Evolutionary conservation across 1,284 basidiomycete species (phyloP).

Genomic region (Papiliotrema terrestris): DNA sequence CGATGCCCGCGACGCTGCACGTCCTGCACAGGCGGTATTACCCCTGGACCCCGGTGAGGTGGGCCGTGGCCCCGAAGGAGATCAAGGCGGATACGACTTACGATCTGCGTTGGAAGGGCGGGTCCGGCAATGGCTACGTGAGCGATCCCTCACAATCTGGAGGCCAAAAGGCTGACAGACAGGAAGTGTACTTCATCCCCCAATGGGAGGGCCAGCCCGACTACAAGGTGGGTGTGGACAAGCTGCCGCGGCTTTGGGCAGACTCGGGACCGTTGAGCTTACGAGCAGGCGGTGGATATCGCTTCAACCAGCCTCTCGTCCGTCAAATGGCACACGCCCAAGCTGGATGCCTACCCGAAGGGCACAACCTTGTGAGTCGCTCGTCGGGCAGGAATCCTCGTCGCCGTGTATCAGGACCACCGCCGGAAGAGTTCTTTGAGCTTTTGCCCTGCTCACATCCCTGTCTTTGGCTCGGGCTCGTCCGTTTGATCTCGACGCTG

Average conservation of each 20-base stretch:
- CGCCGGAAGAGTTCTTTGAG: too few species aligned
- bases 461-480: too few species aligned
- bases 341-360: slow-evolving; percentile 14
- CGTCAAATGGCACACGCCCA: slow-evolving; percentile 24
- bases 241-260: too few species aligned
- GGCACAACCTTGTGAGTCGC: slow-evolving; percentile 35
- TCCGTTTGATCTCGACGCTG: background rate
- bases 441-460: background rate
- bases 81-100: slow-evolving; percentile 15
- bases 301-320: slow-evolving; percentile 11
- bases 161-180: background rate
- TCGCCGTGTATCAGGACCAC: too few species aligned
- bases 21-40: slow-evolving; percentile 4
- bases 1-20: slow-evolving; percentile 1
- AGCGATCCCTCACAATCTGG: background rate
- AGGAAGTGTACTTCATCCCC: slow-evolving; percentile 35
- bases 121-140: slow-evolving; percentile 19
- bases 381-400: too few species aligned
- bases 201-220: slow-evolving; percentile 25
- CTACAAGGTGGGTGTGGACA: slow-evolving; percentile 29
- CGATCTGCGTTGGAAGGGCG: slow-evolving; percentile 26
- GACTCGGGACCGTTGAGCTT: too few species aligned
- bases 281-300: slow-evolving; percentile 20
- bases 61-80: background rate
- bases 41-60: slow-evolving; percentile 6